Evolutionary conservation across 192 early-diverging fungal species (phyloP), one percentile per base, ranked within the genome.

Genomic region (Backusella tarrabulga): DNA sequence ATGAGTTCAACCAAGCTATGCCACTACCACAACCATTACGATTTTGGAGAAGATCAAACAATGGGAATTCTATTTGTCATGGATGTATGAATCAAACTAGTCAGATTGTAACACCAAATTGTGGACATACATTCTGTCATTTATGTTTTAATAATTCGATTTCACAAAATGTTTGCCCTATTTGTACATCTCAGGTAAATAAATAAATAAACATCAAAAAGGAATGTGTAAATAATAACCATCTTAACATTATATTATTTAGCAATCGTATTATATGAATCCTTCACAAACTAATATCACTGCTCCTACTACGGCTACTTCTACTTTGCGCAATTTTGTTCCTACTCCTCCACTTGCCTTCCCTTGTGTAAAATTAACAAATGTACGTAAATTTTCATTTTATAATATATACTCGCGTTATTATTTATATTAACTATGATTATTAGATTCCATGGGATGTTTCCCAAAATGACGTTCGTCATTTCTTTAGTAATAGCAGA

Each of bases 371-470:
- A 75, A 68, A 42, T 19, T 75, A 46, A 34, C 74, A 11, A 75
- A 75, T 68, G 74, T 75, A 67, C 34, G 66, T 26, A 26, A 26
- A 26, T 67, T 34, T 11, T 14, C 1, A 3, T 34, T 36, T 63
- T 40, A 41, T 23, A 11, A 36, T 34, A 38, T 19, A 34, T 29
- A 44, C 12, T 12, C 2, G 12, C 14, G 4, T 12, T 21, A 19
- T 42, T 44, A 3, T 29, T 29, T 29, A 29, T 63, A 29, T 63
- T 63, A 63, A 29, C 56, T 63, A 29, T 63, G 29, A 14, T 44
- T 32, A 32, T 1, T 70, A 79, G 78, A 90, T 90, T 50, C 87
- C 89, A 21, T 90, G 89, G 89, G 89, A 90, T 74, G 79, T 88
- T n/a, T 90, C 89, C 17, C 78, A 86, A 69, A 80, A 84, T 29